phyloP scores from a whole-genome alignment of 352 stramenopile genomes.

The Blastocystis sp. region DNA sequence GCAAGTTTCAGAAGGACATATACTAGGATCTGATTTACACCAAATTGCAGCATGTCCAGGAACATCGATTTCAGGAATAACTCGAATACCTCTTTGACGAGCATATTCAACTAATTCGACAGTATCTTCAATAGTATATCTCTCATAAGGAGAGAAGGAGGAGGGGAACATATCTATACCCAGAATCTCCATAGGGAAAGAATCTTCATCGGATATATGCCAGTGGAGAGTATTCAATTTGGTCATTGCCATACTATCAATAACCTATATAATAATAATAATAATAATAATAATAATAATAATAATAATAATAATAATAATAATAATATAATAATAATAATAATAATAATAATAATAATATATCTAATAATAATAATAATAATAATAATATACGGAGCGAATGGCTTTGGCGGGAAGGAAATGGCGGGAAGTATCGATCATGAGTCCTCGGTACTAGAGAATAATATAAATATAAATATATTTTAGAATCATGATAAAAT shows the following conservation, averaged over 20 bases:
- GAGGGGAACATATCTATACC: conserved; percentile 42
- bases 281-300: conserved; percentile 38
- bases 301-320: too few relatives aligned
- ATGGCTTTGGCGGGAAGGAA: conserved; percentile 45
- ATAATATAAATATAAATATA: too few relatives aligned
- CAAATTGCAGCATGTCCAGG: conserved; percentile 39
- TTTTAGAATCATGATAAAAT: too few relatives aligned
- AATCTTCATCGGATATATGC: conserved; percentile 46
- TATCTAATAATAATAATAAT: too few relatives aligned
- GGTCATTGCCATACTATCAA: conserved; percentile 42
- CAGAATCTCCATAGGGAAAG: conserved; percentile 43
- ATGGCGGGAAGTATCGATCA: conserved; percentile 54
- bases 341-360: too few relatives aligned
- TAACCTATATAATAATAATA: conserved; percentile 43
- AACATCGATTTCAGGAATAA: conserved; percentile 41
- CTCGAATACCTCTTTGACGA: conserved; percentile 37
- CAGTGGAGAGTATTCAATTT: conserved; percentile 49
- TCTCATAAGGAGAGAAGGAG: conserved; percentile 42
- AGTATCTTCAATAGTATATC: conserved; percentile 36
- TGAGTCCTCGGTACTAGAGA: conserved; percentile 50
- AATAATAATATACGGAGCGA: too few relatives aligned
- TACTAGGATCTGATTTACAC: conserved; percentile 34
- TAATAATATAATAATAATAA: too few relatives aligned
- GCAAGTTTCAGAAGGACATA: conserved; percentile 18
- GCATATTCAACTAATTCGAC: conserved; percentile 41